Evolutionary conservation across 2,329 filamentous ascomycete genomes (phyloP), one percentile per base, ranked within the genome.

Genomic region (Colletotrichum navitas): DNA sequence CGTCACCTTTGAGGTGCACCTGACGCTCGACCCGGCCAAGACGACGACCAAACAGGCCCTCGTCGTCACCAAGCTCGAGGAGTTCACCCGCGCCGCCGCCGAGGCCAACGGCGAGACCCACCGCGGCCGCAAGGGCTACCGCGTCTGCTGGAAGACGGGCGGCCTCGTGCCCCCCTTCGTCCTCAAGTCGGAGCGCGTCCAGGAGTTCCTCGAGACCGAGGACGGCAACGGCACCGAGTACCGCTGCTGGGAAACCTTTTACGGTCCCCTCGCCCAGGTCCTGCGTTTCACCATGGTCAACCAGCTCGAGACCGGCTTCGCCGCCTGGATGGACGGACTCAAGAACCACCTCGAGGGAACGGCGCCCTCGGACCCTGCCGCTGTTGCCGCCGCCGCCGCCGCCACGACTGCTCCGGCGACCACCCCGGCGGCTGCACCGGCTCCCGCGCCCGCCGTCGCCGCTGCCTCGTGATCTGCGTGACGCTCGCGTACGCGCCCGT

Each of bases 181-280:
- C 66, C 74, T 84, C 49, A 75, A 77, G 18, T 76, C 76, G 5
- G 83, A 85, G 78, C 77, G 83, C 58, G 80, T 84, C 18, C 84
- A 85, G 76, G 84, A 86, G 75, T 80, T 85, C 68, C 74, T 82
- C 41, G 66, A 75, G 61, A 66, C 49, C 29, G 63, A 72, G 55
- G 71, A 73, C 12, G 75, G 75, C 6, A 77, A 75, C 24, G 79
- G 77, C 18, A 83, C 80, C 26, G 80, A 81, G 72, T 86, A 85
- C 74, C 75, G 69, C 16, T 82, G 80, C 76, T 85, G 80, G 80
- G 83, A 86, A 79, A 85, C 84, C n/a, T 85, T 84, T 74, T 81
- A 81, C 49, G 83, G 84, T 0, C 60, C 78, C 7, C 47, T 85
- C 68, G 80, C 78, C 12, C 76, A 77, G 5, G 76, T 80, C 16